Conservation (phyloP, 306 rosid species). For the Senna tora region DNA sequence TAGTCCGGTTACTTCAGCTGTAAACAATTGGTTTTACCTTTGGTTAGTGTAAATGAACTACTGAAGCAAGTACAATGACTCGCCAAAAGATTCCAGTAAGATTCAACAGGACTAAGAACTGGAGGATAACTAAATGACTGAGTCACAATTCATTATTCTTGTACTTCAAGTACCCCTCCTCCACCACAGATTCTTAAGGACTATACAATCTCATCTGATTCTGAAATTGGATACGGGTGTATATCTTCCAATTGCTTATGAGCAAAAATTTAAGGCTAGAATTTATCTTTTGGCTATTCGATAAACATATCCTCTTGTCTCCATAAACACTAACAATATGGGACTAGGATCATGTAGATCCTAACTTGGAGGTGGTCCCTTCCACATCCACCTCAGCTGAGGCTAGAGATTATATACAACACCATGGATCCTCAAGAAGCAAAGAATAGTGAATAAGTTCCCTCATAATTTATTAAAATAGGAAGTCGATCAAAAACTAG, state of each 20-base stretch:
- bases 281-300: neutral
- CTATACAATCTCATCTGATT: neutral
- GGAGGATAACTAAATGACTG: neutral
- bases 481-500: neutral
- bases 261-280: neutral
- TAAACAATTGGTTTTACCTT: neutral
- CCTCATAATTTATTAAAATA: slow-evolving; percentile 2
- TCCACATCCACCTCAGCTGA: neutral
- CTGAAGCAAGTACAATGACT: slow-evolving; percentile 4
- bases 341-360: neutral
- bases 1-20: neutral
- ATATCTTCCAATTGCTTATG: neutral
- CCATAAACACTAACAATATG: neutral
- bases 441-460: neutral
- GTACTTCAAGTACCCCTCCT: neutral
- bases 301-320: neutral
- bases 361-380: neutral
- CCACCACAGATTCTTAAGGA: neutral
- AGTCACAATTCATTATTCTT: neutral
- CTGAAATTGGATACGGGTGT: neutral
- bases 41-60: neutral
- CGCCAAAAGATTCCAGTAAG: neutral
- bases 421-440: neutral
- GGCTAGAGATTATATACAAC: neutral
- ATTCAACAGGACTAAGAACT: neutral